These are phyloP conservation scores for Ophiostoma sp. DNA, from an alignment of 2,329 filamentous ascomycete genomes.

Conservation along the genomic window DNA sequence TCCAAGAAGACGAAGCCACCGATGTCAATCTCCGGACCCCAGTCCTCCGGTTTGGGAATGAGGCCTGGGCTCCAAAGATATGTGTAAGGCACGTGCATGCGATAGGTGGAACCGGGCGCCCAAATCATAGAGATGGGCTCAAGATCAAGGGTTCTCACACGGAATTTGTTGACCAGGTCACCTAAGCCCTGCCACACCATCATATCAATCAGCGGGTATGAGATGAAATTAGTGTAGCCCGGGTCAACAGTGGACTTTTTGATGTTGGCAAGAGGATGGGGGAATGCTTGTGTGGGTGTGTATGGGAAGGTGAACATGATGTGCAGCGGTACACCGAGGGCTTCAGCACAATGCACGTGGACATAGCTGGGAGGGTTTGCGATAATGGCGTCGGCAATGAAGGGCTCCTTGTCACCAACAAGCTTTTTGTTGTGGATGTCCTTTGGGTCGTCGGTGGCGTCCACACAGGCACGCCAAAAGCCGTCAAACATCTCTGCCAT, in stretches of 20 bases:
- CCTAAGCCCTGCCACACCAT: constrained; percentile 88
- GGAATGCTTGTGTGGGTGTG: constrained; percentile 67
- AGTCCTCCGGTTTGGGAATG: constrained; percentile 62
- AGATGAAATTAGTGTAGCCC: constrained; percentile 73
- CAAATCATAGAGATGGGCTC: constrained; percentile 71
- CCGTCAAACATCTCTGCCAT: constrained; percentile 82
- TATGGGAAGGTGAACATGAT: constrained; percentile 89
- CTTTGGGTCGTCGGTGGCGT: constrained; percentile 63
- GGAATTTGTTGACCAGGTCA: constrained; percentile 70
- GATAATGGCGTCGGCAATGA: constrained; percentile 74
- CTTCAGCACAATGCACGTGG: constrained; percentile 73
- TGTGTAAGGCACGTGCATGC: constrained; percentile 68
- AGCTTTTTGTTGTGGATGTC: constrained; percentile 57
- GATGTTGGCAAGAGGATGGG: constrained; percentile 72
- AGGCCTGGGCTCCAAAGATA: constrained; percentile 66
- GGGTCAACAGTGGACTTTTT: constrained; percentile 66
- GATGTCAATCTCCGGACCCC: constrained; percentile 65
- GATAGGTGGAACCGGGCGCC: constrained; percentile 68
- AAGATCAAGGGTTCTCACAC: constrained; percentile 61
- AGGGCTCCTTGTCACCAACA: constrained; percentile 57
- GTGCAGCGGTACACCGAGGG: constrained; percentile 69
- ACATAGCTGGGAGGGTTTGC: constrained; percentile 76
- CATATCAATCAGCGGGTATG: constrained; percentile 74
- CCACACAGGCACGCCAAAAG: constrained; percentile 74
- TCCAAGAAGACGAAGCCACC: constrained; percentile 76